phyloP scores from a whole-genome alignment of 1,284 basidiomycete genomes.

The Puccinia brachypodii region DNA sequence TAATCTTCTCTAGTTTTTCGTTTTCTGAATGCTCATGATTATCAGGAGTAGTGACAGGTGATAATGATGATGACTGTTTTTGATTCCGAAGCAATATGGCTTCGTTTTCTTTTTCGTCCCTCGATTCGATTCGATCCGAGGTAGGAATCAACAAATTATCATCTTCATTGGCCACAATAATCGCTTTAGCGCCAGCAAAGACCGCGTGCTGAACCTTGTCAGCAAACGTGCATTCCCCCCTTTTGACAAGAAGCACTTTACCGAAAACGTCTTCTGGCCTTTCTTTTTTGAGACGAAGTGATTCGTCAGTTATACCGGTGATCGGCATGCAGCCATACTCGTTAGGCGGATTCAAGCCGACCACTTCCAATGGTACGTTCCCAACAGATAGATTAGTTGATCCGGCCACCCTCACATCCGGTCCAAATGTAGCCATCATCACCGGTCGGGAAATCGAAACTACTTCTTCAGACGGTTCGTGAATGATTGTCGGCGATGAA shows the following conservation, averaged over 20 bases:
- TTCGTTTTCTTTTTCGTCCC: not conserved
- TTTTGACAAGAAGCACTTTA: constrained; percentile 27
- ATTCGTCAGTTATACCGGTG: not conserved
- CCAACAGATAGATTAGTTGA: not conserved
- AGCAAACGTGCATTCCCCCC: constrained; percentile 36
- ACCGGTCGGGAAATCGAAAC: constrained; percentile 8
- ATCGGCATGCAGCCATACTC: constrained; percentile 28
- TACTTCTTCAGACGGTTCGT: not conserved
- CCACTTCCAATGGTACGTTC: not conserved
- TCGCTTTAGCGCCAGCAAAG: not conserved
- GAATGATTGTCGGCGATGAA: not conserved
- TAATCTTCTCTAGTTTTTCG: not conserved
- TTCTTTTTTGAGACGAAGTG: not conserved
- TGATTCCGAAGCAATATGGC: not conserved
- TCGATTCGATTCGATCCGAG: constrained; percentile 1
- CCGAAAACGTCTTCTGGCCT: not conserved
- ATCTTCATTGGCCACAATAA: constrained; percentile 20
- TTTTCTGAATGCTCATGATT: not conserved
- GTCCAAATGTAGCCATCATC: constrained; percentile 41
- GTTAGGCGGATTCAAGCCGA: constrained; percentile 1
- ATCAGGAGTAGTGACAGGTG: no score
- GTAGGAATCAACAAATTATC: constrained; percentile 29
- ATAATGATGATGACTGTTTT: not conserved
- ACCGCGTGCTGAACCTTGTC: constrained; percentile 2
- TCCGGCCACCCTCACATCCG: not conserved